phyloP scores from a whole-genome alignment of 805 yeast genomes.

The Torulaspora delbrueckii region DNA sequence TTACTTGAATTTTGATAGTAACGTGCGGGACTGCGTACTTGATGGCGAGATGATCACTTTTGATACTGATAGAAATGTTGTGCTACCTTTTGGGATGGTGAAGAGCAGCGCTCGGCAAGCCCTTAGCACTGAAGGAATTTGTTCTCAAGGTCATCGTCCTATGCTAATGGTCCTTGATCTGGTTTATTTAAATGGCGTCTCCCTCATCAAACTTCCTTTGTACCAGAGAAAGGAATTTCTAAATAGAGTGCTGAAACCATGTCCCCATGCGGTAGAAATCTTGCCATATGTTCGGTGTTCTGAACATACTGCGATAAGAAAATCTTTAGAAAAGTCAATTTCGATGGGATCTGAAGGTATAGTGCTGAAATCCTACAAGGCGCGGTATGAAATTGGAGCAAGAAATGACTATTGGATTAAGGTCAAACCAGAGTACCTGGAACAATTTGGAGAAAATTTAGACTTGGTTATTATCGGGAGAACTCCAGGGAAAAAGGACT shows the following conservation, averaged over 20 bases:
- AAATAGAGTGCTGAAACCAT: constrained; percentile 40
- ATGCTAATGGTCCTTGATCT: constrained; percentile 67
- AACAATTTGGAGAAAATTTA: constrained; percentile 79
- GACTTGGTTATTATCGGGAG: constrained; percentile 80
- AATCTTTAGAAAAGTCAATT: constrained; percentile 54
- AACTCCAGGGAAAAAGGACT: constrained; percentile 60
- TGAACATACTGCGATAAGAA: constrained; percentile 49
- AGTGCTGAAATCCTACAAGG: constrained; percentile 59
- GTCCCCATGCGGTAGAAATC: constrained; percentile 46
- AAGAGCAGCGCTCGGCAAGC: constrained; percentile 63
- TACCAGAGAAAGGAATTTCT: constrained; percentile 52
- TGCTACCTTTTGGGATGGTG: constrained; percentile 78
- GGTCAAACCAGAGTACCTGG: constrained; percentile 85
- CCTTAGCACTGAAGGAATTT: constrained; percentile 40
- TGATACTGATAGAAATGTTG: constrained; percentile 51
- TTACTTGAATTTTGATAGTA: constrained; percentile 39
- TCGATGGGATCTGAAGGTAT: constrained; percentile 73
- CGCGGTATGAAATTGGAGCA: constrained; percentile 57
- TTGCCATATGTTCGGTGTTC: constrained; percentile 40
- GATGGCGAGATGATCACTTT: constrained; percentile 96
- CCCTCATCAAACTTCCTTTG: constrained; percentile 53
- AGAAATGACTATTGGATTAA: constrained; percentile 74
- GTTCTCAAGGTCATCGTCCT: constrained; percentile 44
- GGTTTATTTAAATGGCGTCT: constrained; percentile 59
- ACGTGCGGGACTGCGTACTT: constrained; percentile 41